Conservation (phyloP, 768 basidiomycete species). For the Russula compacta region DNA sequence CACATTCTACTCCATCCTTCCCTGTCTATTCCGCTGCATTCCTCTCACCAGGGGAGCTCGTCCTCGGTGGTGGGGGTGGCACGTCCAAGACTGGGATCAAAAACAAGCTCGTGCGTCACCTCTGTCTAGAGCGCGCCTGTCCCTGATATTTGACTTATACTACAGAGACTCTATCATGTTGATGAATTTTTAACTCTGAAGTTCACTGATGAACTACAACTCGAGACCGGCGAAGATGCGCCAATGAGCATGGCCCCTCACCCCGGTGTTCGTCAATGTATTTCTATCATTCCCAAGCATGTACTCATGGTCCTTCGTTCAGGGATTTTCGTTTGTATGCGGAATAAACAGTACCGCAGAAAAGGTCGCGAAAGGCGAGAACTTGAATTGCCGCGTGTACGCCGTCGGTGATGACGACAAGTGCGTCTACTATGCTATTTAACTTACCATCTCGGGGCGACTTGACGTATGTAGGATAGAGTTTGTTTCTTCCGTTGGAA, state of each 20-base stretch:
- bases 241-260: slow-evolving; percentile 92
- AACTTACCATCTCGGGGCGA: neutral
- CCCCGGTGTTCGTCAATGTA: slow-evolving; percentile 37
- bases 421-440: slow-evolving; percentile 32
- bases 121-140: neutral
- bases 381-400: slow-evolving; percentile 81
- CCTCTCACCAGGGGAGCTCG: slow-evolving; percentile 55
- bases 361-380: slow-evolving; percentile 52
- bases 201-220: slow-evolving; percentile 57
- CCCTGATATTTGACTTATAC: neutral
- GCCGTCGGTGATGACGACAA: slow-evolving; percentile 41
- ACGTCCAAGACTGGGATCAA: slow-evolving; percentile 81
- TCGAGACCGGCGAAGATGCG: slow-evolving; percentile 78
- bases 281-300: neutral
- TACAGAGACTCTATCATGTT: slow-evolving; percentile 62
- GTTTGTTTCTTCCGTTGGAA: slow-evolving; percentile 44
- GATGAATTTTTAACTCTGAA: slow-evolving; percentile 43
- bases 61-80: slow-evolving; percentile 89
- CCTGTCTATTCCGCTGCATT: slow-evolving; percentile 88
- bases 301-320: slow-evolving; percentile 26
- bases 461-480: slow-evolving; percentile 37
- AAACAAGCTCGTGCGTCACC: slow-evolving; percentile 74
- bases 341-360: slow-evolving; percentile 78
- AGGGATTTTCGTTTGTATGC: slow-evolving; percentile 50
- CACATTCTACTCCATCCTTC: slow-evolving; percentile 70